Conservation (phyloP, 768 basidiomycete genomes). For the Kwoniella botswanensis region DNA sequence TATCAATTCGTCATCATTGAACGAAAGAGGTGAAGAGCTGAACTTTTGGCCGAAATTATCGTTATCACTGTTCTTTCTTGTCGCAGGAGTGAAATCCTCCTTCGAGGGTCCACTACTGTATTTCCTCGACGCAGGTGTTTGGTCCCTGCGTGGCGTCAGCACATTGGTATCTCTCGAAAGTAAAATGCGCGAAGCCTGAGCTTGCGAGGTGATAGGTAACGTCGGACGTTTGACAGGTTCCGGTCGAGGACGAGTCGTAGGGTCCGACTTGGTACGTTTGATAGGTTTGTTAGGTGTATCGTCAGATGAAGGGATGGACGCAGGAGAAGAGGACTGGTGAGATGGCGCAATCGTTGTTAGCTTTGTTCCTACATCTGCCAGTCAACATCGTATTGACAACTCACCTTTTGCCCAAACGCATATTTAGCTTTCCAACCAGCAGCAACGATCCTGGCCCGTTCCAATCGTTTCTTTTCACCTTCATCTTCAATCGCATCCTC, state of each 20-base stretch:
- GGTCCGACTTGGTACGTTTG: slow-evolving; percentile 17
- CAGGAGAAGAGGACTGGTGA: slow-evolving; percentile 18
- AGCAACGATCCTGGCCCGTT: slow-evolving; percentile 38
- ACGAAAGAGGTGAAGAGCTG: slow-evolving; percentile 13
- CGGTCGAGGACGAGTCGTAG: not conserved
- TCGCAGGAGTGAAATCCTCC: not conserved
- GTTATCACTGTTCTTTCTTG: not conserved
- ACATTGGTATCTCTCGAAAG: slow-evolving; percentile 12
- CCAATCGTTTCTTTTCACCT: slow-evolving; percentile 24
- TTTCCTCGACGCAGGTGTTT: too few species aligned
- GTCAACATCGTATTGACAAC: not conserved
- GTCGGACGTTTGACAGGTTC: not conserved
- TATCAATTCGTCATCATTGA: not conserved
- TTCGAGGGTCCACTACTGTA: not conserved
- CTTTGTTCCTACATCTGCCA: not conserved
- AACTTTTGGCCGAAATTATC: not conserved
- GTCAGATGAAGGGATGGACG: not conserved
- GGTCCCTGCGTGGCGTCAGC: not conserved
- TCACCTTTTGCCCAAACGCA: slow-evolving; percentile 27
- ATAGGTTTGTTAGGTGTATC: slow-evolving; percentile 2
- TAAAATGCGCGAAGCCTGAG: slow-evolving; percentile 6
- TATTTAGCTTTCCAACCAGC: slow-evolving; percentile 45
- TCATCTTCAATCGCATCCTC: slow-evolving; percentile 22
- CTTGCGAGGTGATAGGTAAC: slow-evolving; percentile 7
- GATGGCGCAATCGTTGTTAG: not conserved